Evolutionary conservation across 331 rosid genomes (phyloP), one percentile per base, ranked within the genome.

Genomic region (Erythrophleum ivorense): DNA sequence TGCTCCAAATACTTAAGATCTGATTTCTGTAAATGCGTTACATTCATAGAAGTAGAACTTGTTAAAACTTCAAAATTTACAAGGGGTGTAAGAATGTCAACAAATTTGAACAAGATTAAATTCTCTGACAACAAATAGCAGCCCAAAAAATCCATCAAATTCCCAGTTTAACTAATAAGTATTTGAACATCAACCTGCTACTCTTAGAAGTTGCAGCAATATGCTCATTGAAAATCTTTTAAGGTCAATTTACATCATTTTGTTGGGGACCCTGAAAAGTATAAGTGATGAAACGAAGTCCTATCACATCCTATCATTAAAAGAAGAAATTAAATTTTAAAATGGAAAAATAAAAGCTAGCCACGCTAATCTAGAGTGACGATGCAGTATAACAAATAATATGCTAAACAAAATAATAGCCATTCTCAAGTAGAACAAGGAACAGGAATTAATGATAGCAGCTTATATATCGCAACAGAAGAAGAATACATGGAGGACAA

Each of bases 1-100:
- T 92, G 87, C 87, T 89, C 99, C 99, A 96, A 53, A 91, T 92
- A 73, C 85, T 88, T 82, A 96, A 83, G 80, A 96, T 94, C 86
- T 89, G 90, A 85, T 96, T 96, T 92, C 99, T 96, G 97, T 83
- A 87, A 63, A 83, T 73, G 53, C 83, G 68, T 70, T 36, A 76
- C 43, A 87, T 72, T 82, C 33, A 85, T 40, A 69, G 40, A 60
- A 68, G 71, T 66, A 34, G 59, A 87, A 75, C 71, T 73, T 21
- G 50, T 74, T 69, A 71, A 69, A 69, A 64, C 70, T 62, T 52
- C 34, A 48, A 62, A 48, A 29, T 64, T 71, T 33, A 10, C 54
- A 64, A 76, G 21, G 21, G 33, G 77, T 16, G 50, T 41, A 68
- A 54, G 72, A 53, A 75, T 68, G 75, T 40, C 65, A 36, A 53